Percentiles rank a stretch among this genome's conserved stretches.
phyloP scores from a whole-genome alignment of 805 yeast genomes.

The Tetrapisispora arboricola region DNA sequence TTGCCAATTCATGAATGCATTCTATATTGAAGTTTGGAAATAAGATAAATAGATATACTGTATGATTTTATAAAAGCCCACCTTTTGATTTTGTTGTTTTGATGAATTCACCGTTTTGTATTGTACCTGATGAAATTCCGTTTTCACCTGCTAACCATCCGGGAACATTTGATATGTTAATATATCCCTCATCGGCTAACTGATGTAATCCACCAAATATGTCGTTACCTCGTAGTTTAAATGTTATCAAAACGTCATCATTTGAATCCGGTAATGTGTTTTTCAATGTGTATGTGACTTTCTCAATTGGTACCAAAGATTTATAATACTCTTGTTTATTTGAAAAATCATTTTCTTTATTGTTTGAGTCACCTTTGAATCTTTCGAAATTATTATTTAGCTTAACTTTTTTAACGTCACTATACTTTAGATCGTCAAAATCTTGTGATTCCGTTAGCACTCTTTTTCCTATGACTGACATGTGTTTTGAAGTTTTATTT shows the following conservation, averaged over 20 bases:
- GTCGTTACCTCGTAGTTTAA: conserved; percentile 51
- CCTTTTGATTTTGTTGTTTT: conserved; percentile 11
- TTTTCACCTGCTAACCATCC: conserved; percentile 75
- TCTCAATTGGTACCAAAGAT: conserved; percentile 51
- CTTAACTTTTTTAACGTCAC: conserved; percentile 26
- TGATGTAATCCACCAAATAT: conserved; percentile 73
- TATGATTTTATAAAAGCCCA: conserved; percentile 16
- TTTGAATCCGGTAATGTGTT: conserved; percentile 21
- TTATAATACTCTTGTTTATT: conserved; percentile 17
- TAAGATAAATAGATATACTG: no score
- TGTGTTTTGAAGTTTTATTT: conserved; percentile 35
- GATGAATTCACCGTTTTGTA: conserved; percentile 31
- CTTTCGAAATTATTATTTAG: conserved; percentile 40
- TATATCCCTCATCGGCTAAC: conserved; percentile 38
- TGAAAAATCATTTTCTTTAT: background rate
- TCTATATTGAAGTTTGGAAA: no score
- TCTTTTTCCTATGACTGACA: conserved; percentile 23
- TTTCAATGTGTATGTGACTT: conserved; percentile 36
- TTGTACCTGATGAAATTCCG: conserved; percentile 40
- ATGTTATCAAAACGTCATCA: conserved; percentile 17
- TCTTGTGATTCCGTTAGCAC: background rate
- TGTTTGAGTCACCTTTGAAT: conserved; percentile 45
- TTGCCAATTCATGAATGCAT: no score
- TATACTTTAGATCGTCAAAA: conserved; percentile 6
- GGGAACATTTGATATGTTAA: conserved; percentile 52